Conservation (phyloP, 441 rosid genomes). For the Gossypium schwendimanii region DNA sequence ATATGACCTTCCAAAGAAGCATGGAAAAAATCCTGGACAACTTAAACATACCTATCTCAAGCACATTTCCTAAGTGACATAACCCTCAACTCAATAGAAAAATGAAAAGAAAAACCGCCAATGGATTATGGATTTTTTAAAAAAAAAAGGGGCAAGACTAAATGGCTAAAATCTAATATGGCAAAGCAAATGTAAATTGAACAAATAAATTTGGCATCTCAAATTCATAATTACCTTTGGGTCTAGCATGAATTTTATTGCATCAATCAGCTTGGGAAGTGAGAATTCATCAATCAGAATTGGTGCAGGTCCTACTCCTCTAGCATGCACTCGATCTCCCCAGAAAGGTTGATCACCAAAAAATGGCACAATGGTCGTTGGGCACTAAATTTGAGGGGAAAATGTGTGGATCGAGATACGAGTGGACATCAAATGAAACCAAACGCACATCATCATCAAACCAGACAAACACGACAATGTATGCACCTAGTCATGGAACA, state of each 20-base stretch:
- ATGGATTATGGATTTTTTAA: background rate
- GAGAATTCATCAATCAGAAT: conserved; percentile 87
- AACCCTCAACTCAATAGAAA: background rate
- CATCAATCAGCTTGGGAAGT: conserved; percentile 61
- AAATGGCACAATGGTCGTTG: conserved; percentile 89
- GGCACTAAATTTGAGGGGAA: conserved; percentile 45
- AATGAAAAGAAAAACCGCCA: background rate
- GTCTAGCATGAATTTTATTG: conserved; percentile 78
- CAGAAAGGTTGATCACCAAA: conserved; percentile 98
- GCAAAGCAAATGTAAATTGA: background rate
- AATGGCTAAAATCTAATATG: background rate
- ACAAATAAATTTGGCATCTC: background rate
- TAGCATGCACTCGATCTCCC: conserved; percentile 86
- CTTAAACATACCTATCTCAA: no score
- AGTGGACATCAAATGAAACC: conserved; percentile 6
- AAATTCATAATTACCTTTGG: conserved; percentile 43
- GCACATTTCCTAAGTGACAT: background rate
- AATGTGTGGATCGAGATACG: background rate
- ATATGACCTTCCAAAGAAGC: background rate
- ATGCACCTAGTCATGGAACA: background rate
- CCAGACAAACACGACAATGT: background rate
- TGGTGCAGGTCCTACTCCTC: conserved; percentile 90
- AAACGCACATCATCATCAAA: background rate
- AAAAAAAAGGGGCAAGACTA: background rate
- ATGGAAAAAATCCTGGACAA: no score